These are phyloP conservation scores for Achlya hypogyna DNA, from an alignment of 352 stramenopile genomes.

Conservation along the genomic window DNA sequence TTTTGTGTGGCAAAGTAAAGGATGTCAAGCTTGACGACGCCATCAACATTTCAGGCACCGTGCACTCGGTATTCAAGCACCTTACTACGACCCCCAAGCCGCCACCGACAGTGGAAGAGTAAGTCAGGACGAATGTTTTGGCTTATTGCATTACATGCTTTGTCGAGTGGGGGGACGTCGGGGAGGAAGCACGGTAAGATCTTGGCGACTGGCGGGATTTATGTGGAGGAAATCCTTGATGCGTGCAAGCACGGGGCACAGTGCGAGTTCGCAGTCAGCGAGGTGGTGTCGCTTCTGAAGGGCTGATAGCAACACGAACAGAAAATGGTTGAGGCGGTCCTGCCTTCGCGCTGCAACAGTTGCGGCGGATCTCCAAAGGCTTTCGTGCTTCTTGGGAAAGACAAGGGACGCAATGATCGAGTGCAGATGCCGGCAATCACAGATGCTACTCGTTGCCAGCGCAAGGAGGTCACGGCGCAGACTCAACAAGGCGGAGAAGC, in stretches of 20 bases:
- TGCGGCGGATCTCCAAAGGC: no score
- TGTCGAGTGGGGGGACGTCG: neutral
- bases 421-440: conserved; percentile 2
- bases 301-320: neutral
- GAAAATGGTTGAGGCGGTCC: conserved; percentile 9
- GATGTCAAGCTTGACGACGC: neutral
- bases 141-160: no score
- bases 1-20: neutral
- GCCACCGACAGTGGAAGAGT: no score
- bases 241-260: neutral
- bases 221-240: neutral
- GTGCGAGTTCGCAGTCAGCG: neutral
- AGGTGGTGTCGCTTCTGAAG: neutral
- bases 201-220: neutral
- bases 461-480: conserved; percentile 40
- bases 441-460: neutral
- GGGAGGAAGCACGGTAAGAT: neutral
- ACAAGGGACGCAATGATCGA: neutral
- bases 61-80: neutral
- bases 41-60: neutral
- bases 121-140: no score
- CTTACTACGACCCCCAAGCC: no score
- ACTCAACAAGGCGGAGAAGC: conserved; percentile 60
- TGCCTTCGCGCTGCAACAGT: neutral
- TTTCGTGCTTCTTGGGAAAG: neutral